phyloP scores from a whole-genome alignment of 805 yeast species.

The Cyberlindnera saturnus region DNA sequence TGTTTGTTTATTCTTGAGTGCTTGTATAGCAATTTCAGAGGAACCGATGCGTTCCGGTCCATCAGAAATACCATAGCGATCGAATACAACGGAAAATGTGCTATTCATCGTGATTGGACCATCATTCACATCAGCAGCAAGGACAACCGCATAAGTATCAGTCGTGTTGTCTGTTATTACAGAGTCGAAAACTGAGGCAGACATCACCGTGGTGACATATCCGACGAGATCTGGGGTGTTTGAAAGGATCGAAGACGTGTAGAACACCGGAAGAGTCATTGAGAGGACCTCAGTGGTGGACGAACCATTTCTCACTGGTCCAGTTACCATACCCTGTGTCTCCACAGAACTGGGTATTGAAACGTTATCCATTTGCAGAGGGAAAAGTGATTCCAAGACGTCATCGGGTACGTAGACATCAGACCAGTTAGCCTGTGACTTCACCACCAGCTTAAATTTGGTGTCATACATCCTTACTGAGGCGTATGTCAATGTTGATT shows the following conservation, averaged over 20 bases:
- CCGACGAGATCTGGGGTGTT: slow-evolving; percentile 51
- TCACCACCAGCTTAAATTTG: slow-evolving; percentile 40
- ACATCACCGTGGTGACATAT: slow-evolving; percentile 54
- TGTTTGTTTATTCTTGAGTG: slow-evolving; percentile 28
- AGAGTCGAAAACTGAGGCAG: slow-evolving; percentile 36
- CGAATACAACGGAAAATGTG: slow-evolving; percentile 37
- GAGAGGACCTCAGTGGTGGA: slow-evolving; percentile 51
- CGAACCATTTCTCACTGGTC: slow-evolving; percentile 50
- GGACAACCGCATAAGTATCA: slow-evolving; percentile 3
- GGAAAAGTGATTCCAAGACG: slow-evolving; percentile 37
- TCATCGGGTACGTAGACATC: slow-evolving; percentile 27
- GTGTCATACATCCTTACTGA: slow-evolving; percentile 66
- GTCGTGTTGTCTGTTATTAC: slow-evolving; percentile 20
- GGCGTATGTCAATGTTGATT: slow-evolving; percentile 56
- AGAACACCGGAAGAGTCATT: slow-evolving; percentile 68
- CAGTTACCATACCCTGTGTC: slow-evolving; percentile 48
- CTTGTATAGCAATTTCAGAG: slow-evolving; percentile 29
- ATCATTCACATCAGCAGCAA: slow-evolving; percentile 21
- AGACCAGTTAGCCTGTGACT: slow-evolving; percentile 36
- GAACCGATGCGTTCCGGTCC: slow-evolving; percentile 23
- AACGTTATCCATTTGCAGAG: slow-evolving; percentile 38
- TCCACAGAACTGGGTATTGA: slow-evolving; percentile 39
- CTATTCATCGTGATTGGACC: slow-evolving; percentile 19
- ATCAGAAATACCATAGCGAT: slow-evolving; percentile 10
- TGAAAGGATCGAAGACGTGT: slow-evolving; percentile 64